Evolutionary conservation across 2,329 filamentous ascomycete genomes (phyloP), one percentile per base, ranked within the genome.

Genomic region (Cryoendolithus antarcticus): DNA sequence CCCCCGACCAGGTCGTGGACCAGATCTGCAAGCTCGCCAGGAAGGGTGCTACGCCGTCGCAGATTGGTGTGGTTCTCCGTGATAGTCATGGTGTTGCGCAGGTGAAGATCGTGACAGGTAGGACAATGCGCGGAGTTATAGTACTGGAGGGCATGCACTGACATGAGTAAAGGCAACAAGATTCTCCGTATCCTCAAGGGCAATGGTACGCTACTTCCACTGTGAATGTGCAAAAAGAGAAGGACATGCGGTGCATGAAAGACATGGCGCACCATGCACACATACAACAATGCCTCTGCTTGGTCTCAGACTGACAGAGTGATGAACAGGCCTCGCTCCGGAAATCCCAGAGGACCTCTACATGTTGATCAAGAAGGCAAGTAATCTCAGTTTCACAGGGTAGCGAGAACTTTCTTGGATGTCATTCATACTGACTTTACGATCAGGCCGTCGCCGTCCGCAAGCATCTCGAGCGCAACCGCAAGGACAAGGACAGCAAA

Each of bases 281-380:
- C 28, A 46, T 41, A 44, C 39, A 55, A 60, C 45, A 55, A 58
- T 50, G 59, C 60, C 60, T 62, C 59, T 62, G 60, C 49, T 60
- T 60, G 60, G 60, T 62, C 57, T 50, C 49, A 53, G 58, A 58
- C 60, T 62, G 60, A 63, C 60, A 54, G 60, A 61, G 61, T 57
- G 59, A 60, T 59, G 30, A 65, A 74, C 74, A 98, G 91, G 91
- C 75, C 86, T 98, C 66, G 89, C 91, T 59, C 91, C 93, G 67
- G 88, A 96, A 69, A 81, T 98, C 60, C 91, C 93, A 65, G 91
- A 98, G 80, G 91, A 98, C 72, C 82, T 96, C 57, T 98, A 96
- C 82, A 93, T 94, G 84, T 77, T 96, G 69, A 96, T 96, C 85
- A 95, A 95, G 84, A 98, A 98, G 86, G 89, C 93, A 65, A 62